Base-by-base conservation (phyloP, 208 protist genomes). In the Crithidia brevicula region DNA sequence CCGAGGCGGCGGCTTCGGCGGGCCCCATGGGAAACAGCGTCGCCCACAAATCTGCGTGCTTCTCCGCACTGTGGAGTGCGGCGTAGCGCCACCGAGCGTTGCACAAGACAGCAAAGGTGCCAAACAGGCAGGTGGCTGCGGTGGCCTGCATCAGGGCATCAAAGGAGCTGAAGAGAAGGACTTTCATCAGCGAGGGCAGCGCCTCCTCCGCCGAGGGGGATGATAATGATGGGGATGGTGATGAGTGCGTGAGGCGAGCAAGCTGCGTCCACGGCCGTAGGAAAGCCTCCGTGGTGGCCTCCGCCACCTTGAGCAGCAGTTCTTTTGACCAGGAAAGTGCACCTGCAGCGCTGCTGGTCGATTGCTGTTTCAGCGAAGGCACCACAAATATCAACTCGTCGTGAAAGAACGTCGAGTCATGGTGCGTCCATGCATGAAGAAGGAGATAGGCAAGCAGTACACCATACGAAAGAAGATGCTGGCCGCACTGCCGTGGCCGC, bases 51-150 rank as follows among this genome's bases (percentile, higher is more conserved):
- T 43, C 45, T 7, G 70, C 22, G 28, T 64, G 62, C 3, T 16
- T 16, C 23, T 57, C 62, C 10, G 58, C 53, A 1, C 20, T 75
- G 16, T 45, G 30, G n/a, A 50, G 9, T 23, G 57, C 74, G 2
- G 53, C 56, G 36, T 63, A 60, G 42, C 59, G 62, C 67, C 74
- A 75, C 13, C 45, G 52, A 1, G 56, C 47, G 57, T 75, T 51
- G 50, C 67, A 56, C 36, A 52, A 38, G 13, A 72, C 22, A 25
- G 36, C 20, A 22, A 75, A 75, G 57, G 61, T 62, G 3, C 56
- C 59, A 61, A 71, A 80, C 22, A 79, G 27, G 30, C 45, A 60
- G 28, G 67, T 75, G 57, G 57, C 61, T n/a, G 62, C 43, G 33
- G 57, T 58, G 34, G 22, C 54, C 31, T 80, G 62, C 20, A 50